A percentile compares a stretch with the other conserved stretches of the same genome.
phyloP scores from a whole-genome alignment of 2,329 filamentous ascomycete species.

The Sporothrix variecibatus region DNA sequence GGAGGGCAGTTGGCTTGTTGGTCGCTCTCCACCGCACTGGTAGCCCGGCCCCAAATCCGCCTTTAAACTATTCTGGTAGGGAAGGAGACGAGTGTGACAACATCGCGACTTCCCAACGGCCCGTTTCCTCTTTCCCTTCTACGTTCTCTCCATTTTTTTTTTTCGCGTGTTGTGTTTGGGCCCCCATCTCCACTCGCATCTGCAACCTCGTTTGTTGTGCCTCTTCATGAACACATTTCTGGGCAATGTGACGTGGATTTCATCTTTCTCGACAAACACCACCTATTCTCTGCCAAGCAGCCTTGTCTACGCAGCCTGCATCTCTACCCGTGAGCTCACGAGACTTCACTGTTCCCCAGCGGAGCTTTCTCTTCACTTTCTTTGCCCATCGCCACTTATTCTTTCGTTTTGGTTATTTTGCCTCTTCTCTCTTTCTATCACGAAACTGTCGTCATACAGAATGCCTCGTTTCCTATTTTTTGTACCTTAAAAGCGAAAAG shows the following conservation, averaged over 20 bases:
- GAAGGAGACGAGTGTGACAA: constrained; percentile 2
- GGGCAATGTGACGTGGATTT: neutral
- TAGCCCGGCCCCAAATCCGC: constrained; percentile 1
- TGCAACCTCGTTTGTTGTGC: neutral
- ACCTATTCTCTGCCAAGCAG: neutral
- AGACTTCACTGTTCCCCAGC: neutral
- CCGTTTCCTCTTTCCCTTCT: neutral
- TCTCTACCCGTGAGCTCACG: neutral
- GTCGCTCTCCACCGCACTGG: neutral
- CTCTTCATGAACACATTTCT: neutral
- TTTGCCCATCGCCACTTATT: neutral
- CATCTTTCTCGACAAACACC: neutral
- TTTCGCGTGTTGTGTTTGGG: neutral
- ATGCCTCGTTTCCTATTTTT: constrained; percentile 4
- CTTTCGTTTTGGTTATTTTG: neutral
- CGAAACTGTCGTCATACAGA: neutral
- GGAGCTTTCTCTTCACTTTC: neutral
- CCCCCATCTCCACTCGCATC: neutral
- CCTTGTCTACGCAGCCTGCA: neutral
- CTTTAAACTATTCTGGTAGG: neutral
- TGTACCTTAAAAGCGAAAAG: neutral
- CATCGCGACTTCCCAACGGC: constrained; percentile 15
- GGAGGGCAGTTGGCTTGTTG: neutral
- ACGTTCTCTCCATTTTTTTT: neutral
- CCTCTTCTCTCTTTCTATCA: neutral